These are phyloP conservation scores for Fraxinus angustifolia DNA, from an alignment of 305 asterid species.

Conservation along the genomic window DNA sequence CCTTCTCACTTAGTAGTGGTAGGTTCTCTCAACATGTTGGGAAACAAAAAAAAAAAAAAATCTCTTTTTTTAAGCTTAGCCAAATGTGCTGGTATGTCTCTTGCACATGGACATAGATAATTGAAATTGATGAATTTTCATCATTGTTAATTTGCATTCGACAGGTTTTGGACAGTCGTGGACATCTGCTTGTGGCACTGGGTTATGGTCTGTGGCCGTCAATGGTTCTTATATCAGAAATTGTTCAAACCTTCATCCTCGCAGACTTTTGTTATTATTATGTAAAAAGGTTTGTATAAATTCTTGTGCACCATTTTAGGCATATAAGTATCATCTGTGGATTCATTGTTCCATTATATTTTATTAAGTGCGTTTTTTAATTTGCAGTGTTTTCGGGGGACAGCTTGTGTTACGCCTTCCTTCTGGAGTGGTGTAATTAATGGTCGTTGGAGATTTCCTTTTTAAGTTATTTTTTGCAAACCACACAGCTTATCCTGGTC, in stretches of 20 bases:
- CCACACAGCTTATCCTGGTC: background rate
- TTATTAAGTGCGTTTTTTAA: background rate
- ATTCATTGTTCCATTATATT: background rate
- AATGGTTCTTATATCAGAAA: slow-evolving; percentile 60
- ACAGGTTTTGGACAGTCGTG: slow-evolving; percentile 61
- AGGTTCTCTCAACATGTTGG: background rate
- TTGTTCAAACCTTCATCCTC: slow-evolving; percentile 62
- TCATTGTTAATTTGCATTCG: background rate
- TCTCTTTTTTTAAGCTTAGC: background rate
- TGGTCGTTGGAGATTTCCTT: background rate
- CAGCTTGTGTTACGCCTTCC: slow-evolving; percentile 31
- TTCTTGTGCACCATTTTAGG: background rate
- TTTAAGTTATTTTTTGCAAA: background rate
- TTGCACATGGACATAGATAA: background rate
- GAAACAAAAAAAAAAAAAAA: background rate
- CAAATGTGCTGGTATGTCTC: background rate
- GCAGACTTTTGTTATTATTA: slow-evolving; percentile 69
- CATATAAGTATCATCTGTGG: background rate
- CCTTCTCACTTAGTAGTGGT: background rate
- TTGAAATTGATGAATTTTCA: background rate
- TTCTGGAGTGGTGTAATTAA: slow-evolving; percentile 27
- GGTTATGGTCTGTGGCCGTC: slow-evolving; percentile 66
- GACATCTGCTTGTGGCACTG: slow-evolving; percentile 57
- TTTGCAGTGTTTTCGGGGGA: slow-evolving; percentile 34
- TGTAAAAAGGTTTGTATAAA: slow-evolving; percentile 41